phyloP scores from a whole-genome alignment of 441 rosid genomes.

The Brassica hybrid region DNA sequence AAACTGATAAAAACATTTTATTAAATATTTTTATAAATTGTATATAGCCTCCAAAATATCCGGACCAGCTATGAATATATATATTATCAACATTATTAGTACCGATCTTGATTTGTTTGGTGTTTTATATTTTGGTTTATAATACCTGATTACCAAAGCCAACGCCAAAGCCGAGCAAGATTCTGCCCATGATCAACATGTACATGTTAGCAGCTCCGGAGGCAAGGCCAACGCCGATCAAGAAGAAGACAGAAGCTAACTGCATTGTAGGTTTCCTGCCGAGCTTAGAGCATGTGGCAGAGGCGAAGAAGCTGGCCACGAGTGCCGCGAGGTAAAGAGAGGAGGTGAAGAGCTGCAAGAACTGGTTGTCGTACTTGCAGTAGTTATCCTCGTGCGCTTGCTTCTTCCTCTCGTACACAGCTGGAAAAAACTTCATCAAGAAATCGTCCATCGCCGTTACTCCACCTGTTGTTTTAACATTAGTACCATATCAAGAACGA shows the following conservation, averaged over 20 bases:
- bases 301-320: conserved; percentile 58
- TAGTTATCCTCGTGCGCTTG: conserved; percentile 58
- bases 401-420: conserved; percentile 52
- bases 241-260: conserved; percentile 56
- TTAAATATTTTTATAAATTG: neutral
- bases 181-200: conserved; percentile 63
- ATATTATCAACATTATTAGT: neutral
- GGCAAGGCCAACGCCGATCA: conserved; percentile 52
- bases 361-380: conserved; percentile 62
- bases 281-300: conserved; percentile 50
- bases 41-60: neutral
- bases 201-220: conserved; percentile 46
- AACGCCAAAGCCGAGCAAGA: conserved; percentile 67
- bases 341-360: conserved; percentile 64
- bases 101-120: neutral
- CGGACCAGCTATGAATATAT: neutral
- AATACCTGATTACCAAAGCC: conserved; percentile 80
- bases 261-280: conserved; percentile 67
- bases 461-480: conserved; percentile 48
- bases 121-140: neutral
- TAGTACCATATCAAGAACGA: neutral
- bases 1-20: too few relatives aligned
- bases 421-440: conserved; percentile 55
- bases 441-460: conserved; percentile 70
- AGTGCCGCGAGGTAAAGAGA: conserved; percentile 68